A percentile compares a stretch with the other conserved stretches of the same genome.
Conservation (phyloP, 2,329 filamentous ascomycete genomes). For the Xylaria digitata region DNA sequence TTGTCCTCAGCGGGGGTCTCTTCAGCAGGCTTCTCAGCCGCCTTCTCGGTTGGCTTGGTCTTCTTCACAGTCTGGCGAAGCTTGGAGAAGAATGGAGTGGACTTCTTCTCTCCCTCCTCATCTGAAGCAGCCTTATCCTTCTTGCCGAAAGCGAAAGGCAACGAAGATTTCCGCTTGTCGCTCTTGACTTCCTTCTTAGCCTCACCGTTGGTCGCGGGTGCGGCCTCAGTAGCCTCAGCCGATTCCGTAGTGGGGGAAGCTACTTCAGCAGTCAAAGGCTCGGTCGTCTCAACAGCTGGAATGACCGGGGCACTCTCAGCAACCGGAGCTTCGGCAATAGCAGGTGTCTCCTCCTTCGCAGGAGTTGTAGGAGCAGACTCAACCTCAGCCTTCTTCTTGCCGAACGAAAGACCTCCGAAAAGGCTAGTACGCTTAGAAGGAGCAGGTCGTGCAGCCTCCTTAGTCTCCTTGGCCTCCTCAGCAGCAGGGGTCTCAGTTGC, state of each 20-base stretch:
- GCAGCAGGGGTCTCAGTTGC: slow-evolving; percentile 42
- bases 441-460: slow-evolving; percentile 58
- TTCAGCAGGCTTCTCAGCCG: slow-evolving; percentile 44
- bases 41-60: slow-evolving; percentile 49
- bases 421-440: slow-evolving; percentile 67
- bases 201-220: slow-evolving; percentile 63
- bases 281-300: slow-evolving; percentile 67
- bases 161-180: slow-evolving; percentile 84
- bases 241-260: slow-evolving; percentile 59
- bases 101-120: slow-evolving; percentile 71
- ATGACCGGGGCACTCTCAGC: slow-evolving; percentile 68
- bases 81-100: slow-evolving; percentile 69
- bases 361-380: slow-evolving; percentile 57
- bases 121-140: slow-evolving; percentile 75
- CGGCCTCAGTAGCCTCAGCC: slow-evolving; percentile 60
- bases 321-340: slow-evolving; percentile 52
- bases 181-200: slow-evolving; percentile 72
- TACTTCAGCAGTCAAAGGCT: slow-evolving; percentile 67
- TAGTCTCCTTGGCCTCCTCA: slow-evolving; percentile 53
- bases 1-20: slow-evolving; percentile 42
- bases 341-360: slow-evolving; percentile 55
- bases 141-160: slow-evolving; percentile 80
- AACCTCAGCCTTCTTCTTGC: slow-evolving; percentile 68
- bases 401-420: slow-evolving; percentile 65
- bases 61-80: slow-evolving; percentile 56